A percentile compares a stretch with the other conserved stretches of the same genome.
Conservation (phyloP, 495 filamentous ascomycete genomes). For the Thermothielavioides terrestris region DNA sequence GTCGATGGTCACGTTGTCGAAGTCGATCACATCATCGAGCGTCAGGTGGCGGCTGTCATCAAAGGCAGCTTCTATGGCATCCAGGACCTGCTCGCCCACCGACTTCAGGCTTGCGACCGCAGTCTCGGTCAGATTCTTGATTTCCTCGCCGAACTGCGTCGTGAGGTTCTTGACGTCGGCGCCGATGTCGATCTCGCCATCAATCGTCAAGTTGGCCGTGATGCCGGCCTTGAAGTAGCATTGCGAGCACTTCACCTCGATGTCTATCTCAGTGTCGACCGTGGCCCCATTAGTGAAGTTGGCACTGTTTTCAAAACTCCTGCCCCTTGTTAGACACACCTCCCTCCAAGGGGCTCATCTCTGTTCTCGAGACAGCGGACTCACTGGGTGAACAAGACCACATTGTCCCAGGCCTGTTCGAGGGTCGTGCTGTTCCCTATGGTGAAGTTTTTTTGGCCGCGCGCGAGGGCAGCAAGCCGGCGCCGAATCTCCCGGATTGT, state of each 20-base stretch:
- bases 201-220: slow-evolving; percentile 31
- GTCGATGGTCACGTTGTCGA: slow-evolving; percentile 28
- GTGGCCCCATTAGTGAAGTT: background rate
- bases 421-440: background rate
- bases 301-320: no score
- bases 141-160: slow-evolving; percentile 12
- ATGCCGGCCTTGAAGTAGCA: slow-evolving; percentile 45
- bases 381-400: background rate
- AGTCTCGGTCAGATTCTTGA: slow-evolving; percentile 14
- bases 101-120: slow-evolving; percentile 3
- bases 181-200: slow-evolving; percentile 28
- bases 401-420: background rate
- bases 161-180: slow-evolving; percentile 29
- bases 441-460: background rate
- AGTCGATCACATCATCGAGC: slow-evolving; percentile 22
- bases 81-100: background rate
- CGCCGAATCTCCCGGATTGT: background rate
- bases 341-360: background rate
- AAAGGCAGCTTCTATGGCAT: background rate
- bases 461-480: background rate
- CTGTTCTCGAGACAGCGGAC: background rate
- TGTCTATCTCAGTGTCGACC: background rate
- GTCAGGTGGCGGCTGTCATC: slow-evolving; percentile 2
- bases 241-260: slow-evolving; percentile 40
- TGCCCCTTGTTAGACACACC: background rate